Evolutionary conservation across 768 basidiomycete species (phyloP).

Genomic region (Boletus subparvulus): DNA sequence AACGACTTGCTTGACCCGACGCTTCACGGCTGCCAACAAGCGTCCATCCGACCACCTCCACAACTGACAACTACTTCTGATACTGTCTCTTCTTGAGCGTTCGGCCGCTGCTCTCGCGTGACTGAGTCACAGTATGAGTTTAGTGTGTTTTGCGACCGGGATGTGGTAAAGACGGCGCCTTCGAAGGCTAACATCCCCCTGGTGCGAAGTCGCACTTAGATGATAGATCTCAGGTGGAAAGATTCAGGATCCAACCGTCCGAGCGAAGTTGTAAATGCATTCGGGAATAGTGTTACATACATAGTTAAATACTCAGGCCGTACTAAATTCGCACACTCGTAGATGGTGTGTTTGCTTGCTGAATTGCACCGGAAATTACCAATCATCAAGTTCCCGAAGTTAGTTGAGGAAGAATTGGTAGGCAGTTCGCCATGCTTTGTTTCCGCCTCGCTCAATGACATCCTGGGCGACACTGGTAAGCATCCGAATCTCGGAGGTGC

Average conservation of each 20-base stretch:
- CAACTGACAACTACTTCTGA: not conserved
- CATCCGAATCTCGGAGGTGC: not conserved
- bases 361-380: not conserved
- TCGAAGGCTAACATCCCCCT: not conserved
- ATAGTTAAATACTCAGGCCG: slow-evolving; percentile 3
- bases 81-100: not conserved
- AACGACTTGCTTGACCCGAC: not conserved
- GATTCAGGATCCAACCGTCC: not conserved
- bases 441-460: slow-evolving; percentile 61
- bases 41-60: not conserved
- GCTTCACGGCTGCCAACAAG: not conserved
- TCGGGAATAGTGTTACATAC: not conserved
- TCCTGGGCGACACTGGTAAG: slow-evolving; percentile 36
- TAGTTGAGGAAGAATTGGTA: slow-evolving; percentile 36
- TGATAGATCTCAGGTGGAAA: not conserved
- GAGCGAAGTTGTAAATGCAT: not conserved
- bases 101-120: not conserved
- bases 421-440: slow-evolving; percentile 51
- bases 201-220: not conserved
- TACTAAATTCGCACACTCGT: not conserved
- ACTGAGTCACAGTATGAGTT: not conserved
- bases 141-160: not conserved
- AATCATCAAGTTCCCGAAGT: not conserved
- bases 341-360: not conserved
- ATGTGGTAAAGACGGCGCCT: not conserved